Conservation (phyloP, 768 basidiomycete species). For the Psilocybe cubensis region DNA sequence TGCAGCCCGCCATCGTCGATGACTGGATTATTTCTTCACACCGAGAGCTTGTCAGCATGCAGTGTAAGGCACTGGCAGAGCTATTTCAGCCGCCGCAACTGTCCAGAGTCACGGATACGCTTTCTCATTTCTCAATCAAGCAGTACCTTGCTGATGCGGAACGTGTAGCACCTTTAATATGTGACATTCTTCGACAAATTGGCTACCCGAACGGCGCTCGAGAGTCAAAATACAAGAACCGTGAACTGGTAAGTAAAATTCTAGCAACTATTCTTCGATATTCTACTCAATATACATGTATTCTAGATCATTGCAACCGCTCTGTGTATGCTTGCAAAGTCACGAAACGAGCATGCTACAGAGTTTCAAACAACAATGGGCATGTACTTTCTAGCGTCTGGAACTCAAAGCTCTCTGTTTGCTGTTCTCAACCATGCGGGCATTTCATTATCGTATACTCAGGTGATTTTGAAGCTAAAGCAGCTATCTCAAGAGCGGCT, state of each 20-base stretch:
- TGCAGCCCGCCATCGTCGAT: conserved; percentile 5
- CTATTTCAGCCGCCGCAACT: conserved; percentile 1
- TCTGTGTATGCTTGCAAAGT: conserved; percentile 22
- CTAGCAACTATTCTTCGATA: background rate
- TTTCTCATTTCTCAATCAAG: conserved; percentile 8
- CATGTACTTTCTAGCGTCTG: conserved; percentile 28
- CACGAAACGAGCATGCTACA: conserved; percentile 21
- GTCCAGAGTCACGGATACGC: background rate
- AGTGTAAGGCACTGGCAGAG: conserved; percentile 2
- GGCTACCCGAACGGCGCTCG: background rate
- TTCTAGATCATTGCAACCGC: conserved; percentile 12
- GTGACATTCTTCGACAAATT: conserved; percentile 12
- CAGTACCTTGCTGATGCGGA: conserved; percentile 8
- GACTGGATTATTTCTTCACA: conserved; percentile 8
- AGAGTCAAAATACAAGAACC: conserved; percentile 1
- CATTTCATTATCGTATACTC: conserved; percentile 24
- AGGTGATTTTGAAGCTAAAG: conserved; percentile 23
- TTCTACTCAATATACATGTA: background rate
- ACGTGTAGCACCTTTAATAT: conserved; percentile 6
- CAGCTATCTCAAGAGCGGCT: conserved; percentile 19
- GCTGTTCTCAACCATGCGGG: conserved; percentile 30
- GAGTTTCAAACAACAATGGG: conserved; percentile 24
- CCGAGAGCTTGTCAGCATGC: background rate
- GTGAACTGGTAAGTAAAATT: conserved; percentile 8
- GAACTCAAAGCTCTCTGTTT: conserved; percentile 23